These are phyloP conservation scores for Phoma sp. DNA, from an alignment of 2,329 filamentous ascomycete species.

Conservation along the genomic window DNA sequence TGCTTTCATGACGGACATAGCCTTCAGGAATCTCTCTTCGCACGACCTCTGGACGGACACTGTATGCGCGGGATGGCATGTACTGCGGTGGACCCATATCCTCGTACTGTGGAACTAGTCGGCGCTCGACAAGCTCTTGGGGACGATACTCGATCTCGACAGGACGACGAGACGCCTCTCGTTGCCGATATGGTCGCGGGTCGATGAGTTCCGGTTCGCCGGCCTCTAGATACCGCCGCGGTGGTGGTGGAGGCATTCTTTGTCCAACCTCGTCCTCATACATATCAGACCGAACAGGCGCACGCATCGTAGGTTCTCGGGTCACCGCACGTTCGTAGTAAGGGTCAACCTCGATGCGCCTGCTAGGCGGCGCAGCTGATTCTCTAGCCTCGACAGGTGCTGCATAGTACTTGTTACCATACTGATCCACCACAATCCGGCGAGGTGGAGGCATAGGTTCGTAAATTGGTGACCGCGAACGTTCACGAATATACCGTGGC, in stretches of 20 bases:
- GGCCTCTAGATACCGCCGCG: constrained; percentile 62
- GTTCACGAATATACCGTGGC: constrained; percentile 50
- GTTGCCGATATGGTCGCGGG: constrained; percentile 62
- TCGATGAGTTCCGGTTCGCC: constrained; percentile 63
- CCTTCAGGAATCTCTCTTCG: constrained; percentile 44
- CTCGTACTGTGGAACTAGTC: constrained; percentile 42
- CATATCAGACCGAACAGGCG: constrained; percentile 58
- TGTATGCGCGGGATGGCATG: constrained; percentile 44
- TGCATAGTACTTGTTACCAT: constrained; percentile 79
- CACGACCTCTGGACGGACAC: constrained; percentile 48
- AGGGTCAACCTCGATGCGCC: constrained; percentile 60
- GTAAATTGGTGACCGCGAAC: constrained; percentile 50
- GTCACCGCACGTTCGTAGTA: constrained; percentile 70
- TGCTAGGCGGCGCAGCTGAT: constrained; percentile 60
- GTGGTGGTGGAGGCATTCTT: constrained; percentile 56
- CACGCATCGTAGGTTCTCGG: constrained; percentile 59
- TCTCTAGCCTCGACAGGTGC: constrained; percentile 58
- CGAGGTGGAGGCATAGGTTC: constrained; percentile 59
- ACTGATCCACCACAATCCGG: constrained; percentile 80
- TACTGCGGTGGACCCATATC: constrained; percentile 48
- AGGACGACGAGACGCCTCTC: constrained; percentile 64
- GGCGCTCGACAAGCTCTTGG: constrained; percentile 33
- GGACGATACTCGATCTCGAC: constrained; percentile 43
- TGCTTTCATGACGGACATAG: constrained; percentile 49
- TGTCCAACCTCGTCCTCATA: constrained; percentile 49